Evolutionary conservation across 495 filamentous ascomycete species (phyloP).

Genomic region (Bacidia gigantensis): DNA sequence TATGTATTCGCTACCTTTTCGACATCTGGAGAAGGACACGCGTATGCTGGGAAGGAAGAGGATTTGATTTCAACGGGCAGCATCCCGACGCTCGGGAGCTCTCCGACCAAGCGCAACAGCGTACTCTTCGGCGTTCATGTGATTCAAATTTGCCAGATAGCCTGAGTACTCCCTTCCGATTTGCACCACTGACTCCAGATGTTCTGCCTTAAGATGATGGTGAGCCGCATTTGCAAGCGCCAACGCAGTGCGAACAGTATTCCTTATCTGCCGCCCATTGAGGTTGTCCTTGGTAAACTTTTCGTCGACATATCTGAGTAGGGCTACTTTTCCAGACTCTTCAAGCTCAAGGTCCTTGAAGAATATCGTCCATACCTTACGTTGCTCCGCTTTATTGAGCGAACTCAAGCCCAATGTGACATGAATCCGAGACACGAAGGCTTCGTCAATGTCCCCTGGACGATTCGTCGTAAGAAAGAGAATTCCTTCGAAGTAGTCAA

Average conservation of each 20-base stretch:
- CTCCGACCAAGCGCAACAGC: constrained; percentile 11
- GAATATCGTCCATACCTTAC: constrained; percentile 14
- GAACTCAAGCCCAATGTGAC: constrained; percentile 9
- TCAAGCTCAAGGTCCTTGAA: constrained; percentile 11
- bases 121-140: constrained; percentile 6
- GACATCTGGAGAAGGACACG: no score
- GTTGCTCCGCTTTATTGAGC: constrained; percentile 6
- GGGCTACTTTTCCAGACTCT: constrained; percentile 5
- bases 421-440: constrained; percentile 15
- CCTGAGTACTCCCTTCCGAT: constrained; percentile 10
- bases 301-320: constrained; percentile 6
- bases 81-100: neutral
- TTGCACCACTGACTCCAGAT: constrained; percentile 12
- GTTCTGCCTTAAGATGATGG: constrained; percentile 5
- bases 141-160: constrained; percentile 8
- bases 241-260: constrained; percentile 12
- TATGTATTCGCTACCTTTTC: no score
- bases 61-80: no score
- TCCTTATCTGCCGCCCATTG: constrained; percentile 15
- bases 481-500: constrained; percentile 40
- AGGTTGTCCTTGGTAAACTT: constrained; percentile 9
- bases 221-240: constrained; percentile 11
- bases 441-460: constrained; percentile 15
- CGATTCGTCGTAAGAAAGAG: constrained; percentile 20
- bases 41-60: no score